Evolutionary conservation across 2,329 filamentous ascomycete species (phyloP).

Genomic region (Calcarisporium arbuscula): DNA sequence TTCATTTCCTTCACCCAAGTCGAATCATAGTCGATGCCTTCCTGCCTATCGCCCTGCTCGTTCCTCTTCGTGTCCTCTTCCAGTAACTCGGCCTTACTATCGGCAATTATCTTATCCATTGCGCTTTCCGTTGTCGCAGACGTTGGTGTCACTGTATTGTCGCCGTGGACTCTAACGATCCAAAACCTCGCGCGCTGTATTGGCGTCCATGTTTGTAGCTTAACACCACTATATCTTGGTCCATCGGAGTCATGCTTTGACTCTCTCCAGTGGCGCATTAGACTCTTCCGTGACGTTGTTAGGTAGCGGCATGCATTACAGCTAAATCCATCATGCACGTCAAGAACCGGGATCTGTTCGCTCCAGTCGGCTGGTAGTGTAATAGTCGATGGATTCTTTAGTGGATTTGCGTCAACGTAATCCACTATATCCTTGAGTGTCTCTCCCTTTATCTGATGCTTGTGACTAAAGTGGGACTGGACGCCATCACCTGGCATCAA

Average conservation of each 20-base stretch:
- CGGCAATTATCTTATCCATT: background rate
- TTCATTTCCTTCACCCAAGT: too few species aligned
- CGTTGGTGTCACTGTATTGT: background rate
- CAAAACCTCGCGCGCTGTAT: background rate
- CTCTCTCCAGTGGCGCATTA: too few species aligned
- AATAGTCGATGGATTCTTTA: background rate
- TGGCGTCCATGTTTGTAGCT: background rate
- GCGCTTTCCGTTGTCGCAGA: background rate
- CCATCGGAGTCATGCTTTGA: background rate
- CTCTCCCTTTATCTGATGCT: too few species aligned
- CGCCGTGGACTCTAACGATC: background rate
- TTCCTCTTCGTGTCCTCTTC: slow-evolving; percentile 1
- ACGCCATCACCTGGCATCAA: too few species aligned
- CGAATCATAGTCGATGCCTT: too few species aligned
- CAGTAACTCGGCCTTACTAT: background rate
- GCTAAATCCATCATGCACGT: background rate
- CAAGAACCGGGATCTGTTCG: background rate
- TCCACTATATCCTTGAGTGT: too few species aligned
- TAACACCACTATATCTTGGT: background rate
- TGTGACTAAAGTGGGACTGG: too few species aligned
- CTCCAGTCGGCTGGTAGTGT: slow-evolving; percentile 1
- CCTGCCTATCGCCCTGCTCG: slow-evolving; percentile 1
- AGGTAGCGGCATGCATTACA: background rate
- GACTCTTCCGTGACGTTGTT: background rate
- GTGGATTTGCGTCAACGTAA: background rate